Base-by-base conservation (phyloP, 345 rosid genomes). In the Bruguiera sexangula region DNA sequence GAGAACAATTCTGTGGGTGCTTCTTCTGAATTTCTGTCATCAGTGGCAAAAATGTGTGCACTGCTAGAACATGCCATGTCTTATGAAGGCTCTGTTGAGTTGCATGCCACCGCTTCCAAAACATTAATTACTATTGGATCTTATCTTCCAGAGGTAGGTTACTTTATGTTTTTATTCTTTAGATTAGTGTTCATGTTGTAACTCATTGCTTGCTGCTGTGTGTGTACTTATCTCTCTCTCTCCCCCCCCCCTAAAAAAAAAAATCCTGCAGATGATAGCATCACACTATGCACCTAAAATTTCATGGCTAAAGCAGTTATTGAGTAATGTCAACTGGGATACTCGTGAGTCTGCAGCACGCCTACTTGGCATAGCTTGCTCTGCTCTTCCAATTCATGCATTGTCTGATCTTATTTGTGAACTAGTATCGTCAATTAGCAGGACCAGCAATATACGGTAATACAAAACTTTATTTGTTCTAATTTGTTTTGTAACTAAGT, bases 341-440 rank as follows among this genome's bases (percentile, higher is more conserved):
- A 91, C 97, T 31, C 97, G 97, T 77, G 97, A 94, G 79, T 87
- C 95, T 72, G 87, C 81, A 19, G 91, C 96, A 32, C 96, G 96
- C 66, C 82, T 94, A 70, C 93, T 94, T 68, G 98, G 98, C 65
- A 84, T 94, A 66, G 91, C 96, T 80, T 89, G 93, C 57, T 91
- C 97, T 81, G 83, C 89, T 75, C 89, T 89, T 71, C 76, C 93
- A 20, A 66, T 74, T 55, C 6, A 83, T 31, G 81, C 81, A 69
- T 84, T 87, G 63, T 77, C 87, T 69, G 81, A 82, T 37, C 82
- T 94, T 71, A 82, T 87, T 70, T 8, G 69, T 60, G 97, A 94
- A 71, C 78, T 94, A 63, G 76, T 88, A 65, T 75, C 88, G 63
- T 76, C 82, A 27, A 67, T 87, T 70, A 78, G 81, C 59, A 83